These are phyloP conservation scores for Xerophyta viscosa DNA, from an alignment of 106 monocot genomes.

Conservation along the genomic window DNA sequence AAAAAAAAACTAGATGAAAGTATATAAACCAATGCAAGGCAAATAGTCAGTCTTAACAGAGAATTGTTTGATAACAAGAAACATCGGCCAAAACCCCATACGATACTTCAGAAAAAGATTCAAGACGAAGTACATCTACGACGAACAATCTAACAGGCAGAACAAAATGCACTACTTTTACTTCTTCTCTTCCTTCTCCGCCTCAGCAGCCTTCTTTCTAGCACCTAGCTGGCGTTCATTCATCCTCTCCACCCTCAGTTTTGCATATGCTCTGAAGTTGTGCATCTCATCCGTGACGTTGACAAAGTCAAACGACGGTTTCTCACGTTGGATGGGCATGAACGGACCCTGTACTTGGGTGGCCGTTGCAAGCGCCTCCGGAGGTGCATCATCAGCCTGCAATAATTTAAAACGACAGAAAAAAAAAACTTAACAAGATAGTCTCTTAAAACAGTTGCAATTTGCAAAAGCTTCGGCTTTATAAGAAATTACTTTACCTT, in stretches of 20 bases:
- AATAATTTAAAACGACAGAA: background rate
- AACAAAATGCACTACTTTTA: constrained; percentile 3
- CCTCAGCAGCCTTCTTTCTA: constrained; percentile 62
- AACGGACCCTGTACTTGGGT: constrained; percentile 27
- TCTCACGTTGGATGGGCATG: constrained; percentile 20
- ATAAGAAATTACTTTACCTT: constrained; percentile 10
- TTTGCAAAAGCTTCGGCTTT: too few species aligned
- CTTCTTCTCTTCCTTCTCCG: constrained; percentile 74
- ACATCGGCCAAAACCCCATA: too few species aligned
- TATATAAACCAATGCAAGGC: too few species aligned
- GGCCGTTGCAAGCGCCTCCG: constrained; percentile 24
- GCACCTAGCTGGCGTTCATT: constrained; percentile 51
- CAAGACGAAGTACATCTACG: background rate
- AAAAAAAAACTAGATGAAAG: too few species aligned
- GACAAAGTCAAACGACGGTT: constrained; percentile 24
- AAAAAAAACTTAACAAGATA: background rate
- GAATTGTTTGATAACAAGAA: too few species aligned
- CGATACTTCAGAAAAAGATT: too few species aligned
- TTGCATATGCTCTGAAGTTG: constrained; percentile 46
- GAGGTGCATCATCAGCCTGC: constrained; percentile 35
- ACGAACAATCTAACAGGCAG: background rate
- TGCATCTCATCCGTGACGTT: constrained; percentile 67
- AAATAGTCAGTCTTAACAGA: too few species aligned
- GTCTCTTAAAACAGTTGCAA: too few species aligned
- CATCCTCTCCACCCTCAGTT: constrained; percentile 50